Base-by-base conservation (phyloP, 208 protist species). In the Crithidia bombi region DNA sequence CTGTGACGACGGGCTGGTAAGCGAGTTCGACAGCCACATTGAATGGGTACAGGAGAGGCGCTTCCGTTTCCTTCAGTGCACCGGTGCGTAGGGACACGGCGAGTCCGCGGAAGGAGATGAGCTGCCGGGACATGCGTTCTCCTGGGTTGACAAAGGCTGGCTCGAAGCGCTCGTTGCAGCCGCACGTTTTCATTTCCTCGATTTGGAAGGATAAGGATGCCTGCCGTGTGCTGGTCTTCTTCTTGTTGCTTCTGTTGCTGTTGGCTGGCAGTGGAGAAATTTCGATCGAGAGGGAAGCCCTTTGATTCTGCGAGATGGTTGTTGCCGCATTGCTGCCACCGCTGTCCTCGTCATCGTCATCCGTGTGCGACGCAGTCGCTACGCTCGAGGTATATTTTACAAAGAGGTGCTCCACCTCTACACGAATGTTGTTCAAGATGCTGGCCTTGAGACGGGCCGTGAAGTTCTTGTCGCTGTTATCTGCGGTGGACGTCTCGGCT, bases 391-490 rank as follows among this genome's bases (percentile, higher is more conserved):
- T 79, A 68, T 93, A 95, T 28, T 67, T 65, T 14, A 95, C 52
- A 41, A 61, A 63, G 12, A 95, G 51, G 46, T 87, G 55, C 32
- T 85, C 39, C 32, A 95, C 64, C 30, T 83, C 66, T 5, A 96
- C 38, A 38, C 86, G 69, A 23, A 96, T 68, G 65, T 96, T 96
- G 72, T 90, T 92, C 6, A 93, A 52, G 39, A 96, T 89, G 44
- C 55, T 83, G 2, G 87, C 83, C 59, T 87, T 85, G n/a, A 96
- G 74, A 15, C 91, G 89, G 0, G 82, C 83, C 0, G 82, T 75
- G 61, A 94, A 96, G 54, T 83, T 90, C 38, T 62, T 78, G 57
- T 89, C 82, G n/a, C 46, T 56, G 51, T 54, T 68, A 32, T 55
- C 41, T 25, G 59, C 54, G 21, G 26, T 23, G 11, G n/a, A n/a